Evolutionary conservation across 495 filamentous ascomycete species (phyloP).

Genomic region (Penicillium cinerascens): DNA sequence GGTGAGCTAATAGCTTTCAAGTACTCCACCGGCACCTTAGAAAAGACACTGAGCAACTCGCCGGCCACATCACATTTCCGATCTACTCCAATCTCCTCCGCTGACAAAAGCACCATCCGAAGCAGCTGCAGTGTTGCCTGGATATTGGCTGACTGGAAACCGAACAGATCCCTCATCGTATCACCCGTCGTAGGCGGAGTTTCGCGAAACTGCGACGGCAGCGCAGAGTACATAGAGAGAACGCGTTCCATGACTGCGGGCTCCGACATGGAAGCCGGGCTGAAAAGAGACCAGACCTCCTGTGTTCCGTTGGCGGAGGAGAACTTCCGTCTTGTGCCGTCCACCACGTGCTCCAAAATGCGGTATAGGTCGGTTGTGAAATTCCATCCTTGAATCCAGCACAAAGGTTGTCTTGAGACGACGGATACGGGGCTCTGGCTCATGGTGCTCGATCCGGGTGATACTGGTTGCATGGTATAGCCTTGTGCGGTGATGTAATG

Average conservation of each 20-base stretch:
- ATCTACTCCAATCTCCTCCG: conserved; percentile 38
- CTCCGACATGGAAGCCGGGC: conserved; percentile 24
- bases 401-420: conserved; percentile 19
- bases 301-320: conserved; percentile 28
- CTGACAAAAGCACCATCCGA: conserved; percentile 45
- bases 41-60: conserved; percentile 45
- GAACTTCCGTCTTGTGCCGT: conserved; percentile 27
- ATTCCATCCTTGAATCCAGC: conserved; percentile 52
- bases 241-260: conserved; percentile 37
- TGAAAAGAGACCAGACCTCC: conserved; percentile 28
- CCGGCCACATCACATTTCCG: conserved; percentile 47
- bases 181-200: conserved; percentile 31
- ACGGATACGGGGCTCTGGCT: conserved; percentile 7
- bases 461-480: conserved; percentile 19
- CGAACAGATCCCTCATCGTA: conserved; percentile 35
- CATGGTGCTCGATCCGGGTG: conserved; percentile 6
- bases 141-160: conserved; percentile 54
- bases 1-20: conserved; percentile 49
- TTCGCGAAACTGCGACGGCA: conserved; percentile 39
- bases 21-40: conserved; percentile 41
- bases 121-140: conserved; percentile 48
- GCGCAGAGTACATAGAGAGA: conserved; percentile 33
- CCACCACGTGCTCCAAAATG: conserved; percentile 45
- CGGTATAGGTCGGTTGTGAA: conserved; percentile 51
- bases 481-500: conserved; percentile 32